Evolutionary conservation across 2,329 filamentous ascomycete genomes (phyloP).

Genomic region (Hypoxylon sp.): DNA sequence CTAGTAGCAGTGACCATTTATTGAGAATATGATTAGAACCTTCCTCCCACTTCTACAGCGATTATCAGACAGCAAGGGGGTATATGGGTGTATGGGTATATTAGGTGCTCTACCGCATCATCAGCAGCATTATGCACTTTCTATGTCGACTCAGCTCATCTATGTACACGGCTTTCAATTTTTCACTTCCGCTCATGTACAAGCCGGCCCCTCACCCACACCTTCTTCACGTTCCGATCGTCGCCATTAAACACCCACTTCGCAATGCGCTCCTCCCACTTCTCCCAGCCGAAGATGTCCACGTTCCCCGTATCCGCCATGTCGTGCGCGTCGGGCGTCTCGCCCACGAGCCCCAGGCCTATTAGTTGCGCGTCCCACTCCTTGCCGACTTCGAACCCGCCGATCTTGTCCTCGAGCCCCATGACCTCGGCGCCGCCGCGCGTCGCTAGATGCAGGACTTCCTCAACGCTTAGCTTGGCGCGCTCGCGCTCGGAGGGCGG

Average conservation of each 20-base stretch:
- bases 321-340: constrained; percentile 56
- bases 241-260: constrained; percentile 98
- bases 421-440: constrained; percentile 88
- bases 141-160: background rate
- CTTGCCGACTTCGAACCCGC: constrained; percentile 88
- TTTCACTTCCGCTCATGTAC: constrained; percentile 72
- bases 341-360: constrained; percentile 67
- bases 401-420: constrained; percentile 78
- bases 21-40: background rate
- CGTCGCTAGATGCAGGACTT: constrained; percentile 89
- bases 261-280: constrained; percentile 85
- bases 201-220: constrained; percentile 89
- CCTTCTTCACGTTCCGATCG: constrained; percentile 87
- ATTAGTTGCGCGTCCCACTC: constrained; percentile 93
- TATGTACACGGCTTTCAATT: constrained; percentile 24
- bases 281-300: constrained; percentile 92
- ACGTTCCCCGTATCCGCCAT: constrained; percentile 72
- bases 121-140: background rate
- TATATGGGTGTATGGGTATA: background rate
- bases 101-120: background rate
- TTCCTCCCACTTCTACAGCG: background rate
- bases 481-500: constrained; percentile 56
- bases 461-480: constrained; percentile 83
- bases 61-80: background rate
- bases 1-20: background rate